Conservation (phyloP, 2,329 filamentous ascomycete species). For the Aureobasidium subglaciale region DNA sequence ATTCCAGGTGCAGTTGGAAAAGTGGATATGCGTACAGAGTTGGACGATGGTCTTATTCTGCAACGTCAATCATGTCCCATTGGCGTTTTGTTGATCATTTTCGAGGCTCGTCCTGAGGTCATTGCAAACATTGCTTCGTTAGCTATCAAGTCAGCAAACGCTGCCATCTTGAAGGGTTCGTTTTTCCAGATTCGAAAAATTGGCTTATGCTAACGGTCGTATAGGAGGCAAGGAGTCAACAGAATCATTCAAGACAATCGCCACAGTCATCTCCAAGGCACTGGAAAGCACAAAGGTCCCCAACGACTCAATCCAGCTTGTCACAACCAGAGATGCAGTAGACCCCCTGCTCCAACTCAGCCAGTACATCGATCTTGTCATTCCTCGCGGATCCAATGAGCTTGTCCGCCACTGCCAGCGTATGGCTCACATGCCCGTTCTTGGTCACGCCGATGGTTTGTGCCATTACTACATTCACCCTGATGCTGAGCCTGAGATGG, state of each 20-base stretch:
- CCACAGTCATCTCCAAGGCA: slow-evolving; percentile 72
- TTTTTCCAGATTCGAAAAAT: too few species aligned
- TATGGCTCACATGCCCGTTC: slow-evolving; percentile 86
- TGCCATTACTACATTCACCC: slow-evolving; percentile 80
- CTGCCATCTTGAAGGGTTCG: slow-evolving; percentile 83
- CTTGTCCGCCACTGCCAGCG: slow-evolving; percentile 85
- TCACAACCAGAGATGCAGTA: slow-evolving; percentile 86
- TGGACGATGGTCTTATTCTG: slow-evolving; percentile 79
- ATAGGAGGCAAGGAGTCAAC: slow-evolving; percentile 90
- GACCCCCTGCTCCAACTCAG: slow-evolving; percentile 81
- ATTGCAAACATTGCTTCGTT: slow-evolving; percentile 96
- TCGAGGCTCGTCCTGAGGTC: slow-evolving; percentile 94
- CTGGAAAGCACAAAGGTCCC: slow-evolving; percentile 69
- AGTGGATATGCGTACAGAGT: slow-evolving; percentile 70
- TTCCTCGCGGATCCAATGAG: slow-evolving; percentile 85
- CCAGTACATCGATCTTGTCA: slow-evolving; percentile 85
- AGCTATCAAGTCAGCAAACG: slow-evolving; percentile 94
- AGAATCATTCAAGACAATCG: slow-evolving; percentile 89
- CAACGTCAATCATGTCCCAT: slow-evolving; percentile 91
- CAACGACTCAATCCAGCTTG: slow-evolving; percentile 81
- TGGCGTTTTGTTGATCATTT: slow-evolving; percentile 95
- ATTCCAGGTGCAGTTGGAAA: slow-evolving; percentile 58
- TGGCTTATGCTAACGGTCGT: not conserved
- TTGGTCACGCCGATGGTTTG: slow-evolving; percentile 91
- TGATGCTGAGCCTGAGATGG: slow-evolving; percentile 66